Evolutionary conservation across 805 yeast genomes (phyloP), one percentile per base, ranked within the genome.

Genomic region (Wickerhamomyces bisporus): DNA sequence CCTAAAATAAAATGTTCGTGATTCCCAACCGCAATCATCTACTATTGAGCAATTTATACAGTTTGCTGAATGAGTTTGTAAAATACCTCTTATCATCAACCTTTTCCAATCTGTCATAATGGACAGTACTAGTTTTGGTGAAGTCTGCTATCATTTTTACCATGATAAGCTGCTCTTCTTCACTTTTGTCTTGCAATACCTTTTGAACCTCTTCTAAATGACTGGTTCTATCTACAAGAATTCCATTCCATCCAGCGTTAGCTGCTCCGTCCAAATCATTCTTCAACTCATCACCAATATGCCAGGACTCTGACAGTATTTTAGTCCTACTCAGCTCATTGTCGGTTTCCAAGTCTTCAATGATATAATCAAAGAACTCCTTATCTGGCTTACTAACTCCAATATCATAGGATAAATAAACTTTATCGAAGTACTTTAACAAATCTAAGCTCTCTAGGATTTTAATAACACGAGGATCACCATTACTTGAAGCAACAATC

Each of bases 241-340:
- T 60, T 5, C 81, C 77, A 37, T 74, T 76, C 76, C 86, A 74
- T 0, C 88, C 88, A 1, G 80, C 68, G 19, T 57, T 54, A 14
- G 62, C 54, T 0, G 80, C 66, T 3, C 79, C 82, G 12, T 62
- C 49, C 39, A 73, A 62, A 52, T 82, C 91, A 35, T 75, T 74
- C 7, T 58, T 58, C 26, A 66, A 55, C 45, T 73, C 77, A 51
- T 82, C 89, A 1, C 91, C 91, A 34, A 81, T 60, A 53, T 82
- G 91, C 85, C 84, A 81, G 4, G 65, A 55, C 11, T 49, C 44
- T 9, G 39, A 34, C 23, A 52, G 42, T 36, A 60, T 40, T 12
- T 51, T 47, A 13, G 30, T 14, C 49, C 43, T n/a, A 45, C 32
- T 11, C 10, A 49, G 54, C 3, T 42, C 44, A 5, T 45, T 12